Base-by-base conservation (phyloP, 2,329 filamentous ascomycete species). In the Colletotrichum sp. region DNA sequence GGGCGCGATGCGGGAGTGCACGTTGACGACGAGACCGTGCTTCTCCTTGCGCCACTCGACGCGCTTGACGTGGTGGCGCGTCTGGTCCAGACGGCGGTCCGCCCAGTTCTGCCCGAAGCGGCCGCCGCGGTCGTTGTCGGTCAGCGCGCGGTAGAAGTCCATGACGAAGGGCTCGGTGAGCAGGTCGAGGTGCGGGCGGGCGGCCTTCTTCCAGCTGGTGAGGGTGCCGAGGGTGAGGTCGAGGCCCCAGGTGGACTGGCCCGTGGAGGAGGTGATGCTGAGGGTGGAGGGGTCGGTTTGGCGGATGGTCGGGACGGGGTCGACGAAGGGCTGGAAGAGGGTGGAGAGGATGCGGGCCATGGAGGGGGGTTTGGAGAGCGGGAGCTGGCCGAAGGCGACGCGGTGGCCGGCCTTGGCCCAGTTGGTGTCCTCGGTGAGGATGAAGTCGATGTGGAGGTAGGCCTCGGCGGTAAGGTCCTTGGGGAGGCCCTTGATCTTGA, bases 111-210 rank as follows among this genome's bases (percentile, higher is more conserved):
- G 84, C 1, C 91, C 92, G 77, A 91, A 90, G 19, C 86, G 83
- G 8, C 86, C 85, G 0, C 89, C 89, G 6, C 87, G 85, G 80
- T 94, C 93, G 80, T 94, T 94, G 83, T 94, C 91, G 0, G 92
- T 94, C 48, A 90, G 86, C 1, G 93, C 90, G 52, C 93, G 91
- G 85, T 92, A 94, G 81, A 94, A 90, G 77, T 88, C 87, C 55
- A 93, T 85, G 3, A 83, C 78, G 4, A 88, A 79, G 1, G 88
- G 87, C 34, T 86, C 80, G 6, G 85, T 86, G 65, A 91, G 84
- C 32, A 90, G 79, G 77, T 88, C 87, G 28, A 77, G 72, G 9
- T 80, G 64, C 0, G 81, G 79, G 5, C 78, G 71, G 5, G 75
- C 68, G 3, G 81, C 78, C 15, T 87, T 83, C 15, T 81, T 83